Conservation (phyloP, 2,329 filamentous ascomycete species). For the Teratosphaeria viscida region DNA sequence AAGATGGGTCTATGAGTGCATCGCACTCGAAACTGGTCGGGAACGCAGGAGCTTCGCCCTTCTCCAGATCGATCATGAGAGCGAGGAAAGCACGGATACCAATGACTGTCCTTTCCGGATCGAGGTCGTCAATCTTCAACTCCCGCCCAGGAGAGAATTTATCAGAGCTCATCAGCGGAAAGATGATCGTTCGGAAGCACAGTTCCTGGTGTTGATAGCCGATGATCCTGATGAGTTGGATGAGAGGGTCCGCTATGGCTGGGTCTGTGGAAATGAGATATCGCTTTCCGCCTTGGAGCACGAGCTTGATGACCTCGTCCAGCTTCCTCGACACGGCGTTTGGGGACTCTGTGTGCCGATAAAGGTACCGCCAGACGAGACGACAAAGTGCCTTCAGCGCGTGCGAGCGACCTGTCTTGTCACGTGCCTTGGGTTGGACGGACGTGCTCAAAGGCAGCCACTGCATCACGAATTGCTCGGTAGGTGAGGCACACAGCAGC, state of each 20-base stretch:
- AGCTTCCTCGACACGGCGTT: slow-evolving; percentile 64
- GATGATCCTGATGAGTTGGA: slow-evolving; percentile 88
- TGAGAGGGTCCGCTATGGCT: slow-evolving; percentile 76
- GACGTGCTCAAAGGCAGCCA: slow-evolving; percentile 76
- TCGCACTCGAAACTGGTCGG: slow-evolving; percentile 53
- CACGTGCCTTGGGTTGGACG: slow-evolving; percentile 72
- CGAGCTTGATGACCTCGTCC: slow-evolving; percentile 77
- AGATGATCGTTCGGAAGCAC: slow-evolving; percentile 87
- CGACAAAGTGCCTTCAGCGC: slow-evolving; percentile 85
- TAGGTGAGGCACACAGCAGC: slow-evolving; percentile 76
- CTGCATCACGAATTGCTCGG: slow-evolving; percentile 71
- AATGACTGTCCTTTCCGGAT: slow-evolving; percentile 95
- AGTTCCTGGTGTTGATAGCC: slow-evolving; percentile 89
- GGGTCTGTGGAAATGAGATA: slow-evolving; percentile 74
- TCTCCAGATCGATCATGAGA: slow-evolving; percentile 88
- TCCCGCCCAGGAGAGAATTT: slow-evolving; percentile 62
- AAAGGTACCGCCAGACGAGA: slow-evolving; percentile 88
- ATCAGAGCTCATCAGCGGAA: slow-evolving; percentile 86
- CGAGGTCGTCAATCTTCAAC: slow-evolving; percentile 78
- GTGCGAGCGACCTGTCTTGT: slow-evolving; percentile 64
- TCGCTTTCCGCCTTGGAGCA: slow-evolving; percentile 70
- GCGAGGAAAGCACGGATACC: slow-evolving; percentile 88
- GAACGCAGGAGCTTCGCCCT: slow-evolving; percentile 73
- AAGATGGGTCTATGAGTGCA: slow-evolving; percentile 30
- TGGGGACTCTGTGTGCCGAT: slow-evolving; percentile 60